phyloP scores from a whole-genome alignment of 192 early-diverging fungal species.

The Entomortierella lignicola region DNA sequence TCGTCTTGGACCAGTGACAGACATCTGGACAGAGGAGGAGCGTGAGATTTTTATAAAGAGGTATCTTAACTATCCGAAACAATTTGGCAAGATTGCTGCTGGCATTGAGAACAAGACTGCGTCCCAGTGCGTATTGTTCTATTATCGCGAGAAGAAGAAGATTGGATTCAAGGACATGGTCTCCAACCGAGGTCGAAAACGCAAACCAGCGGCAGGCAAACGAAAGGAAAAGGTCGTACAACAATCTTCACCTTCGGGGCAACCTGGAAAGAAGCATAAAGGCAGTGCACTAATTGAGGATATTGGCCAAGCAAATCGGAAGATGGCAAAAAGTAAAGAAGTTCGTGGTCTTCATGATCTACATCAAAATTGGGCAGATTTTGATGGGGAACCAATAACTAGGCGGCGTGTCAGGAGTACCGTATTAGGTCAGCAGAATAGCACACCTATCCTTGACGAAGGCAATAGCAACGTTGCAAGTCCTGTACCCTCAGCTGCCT shows the following conservation, averaged over 20 bases:
- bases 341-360: slow-evolving; percentile 60
- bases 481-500: slow-evolving; percentile 31
- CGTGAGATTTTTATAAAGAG: slow-evolving; percentile 71
- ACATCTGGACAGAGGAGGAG: slow-evolving; percentile 75
- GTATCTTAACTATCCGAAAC: slow-evolving; percentile 77
- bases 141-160: slow-evolving; percentile 83
- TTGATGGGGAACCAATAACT: slow-evolving; percentile 29
- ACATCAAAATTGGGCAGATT: slow-evolving; percentile 49
- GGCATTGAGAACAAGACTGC: slow-evolving; percentile 72
- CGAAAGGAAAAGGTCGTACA: slow-evolving; percentile 63
- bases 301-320: slow-evolving; percentile 65
- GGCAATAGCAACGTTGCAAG: slow-evolving; percentile 37
- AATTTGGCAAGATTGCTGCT: slow-evolving; percentile 79
- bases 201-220: slow-evolving; percentile 40
- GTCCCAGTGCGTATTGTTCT: slow-evolving; percentile 78
- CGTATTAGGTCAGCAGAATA: slow-evolving; percentile 15
- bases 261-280: slow-evolving; percentile 46
- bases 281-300: slow-evolving; percentile 59
- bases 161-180: slow-evolving; percentile 77
- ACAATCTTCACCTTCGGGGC: slow-evolving; percentile 42
- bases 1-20: slow-evolving; percentile 65
- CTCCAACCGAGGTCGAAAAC: slow-evolving; percentile 59
- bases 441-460: slow-evolving; percentile 38
- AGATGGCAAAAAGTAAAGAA: slow-evolving; percentile 58
- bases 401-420: slow-evolving; percentile 46